Conservation (phyloP, 2,329 filamentous ascomycete genomes). For the Fusarium verticillioides region DNA sequence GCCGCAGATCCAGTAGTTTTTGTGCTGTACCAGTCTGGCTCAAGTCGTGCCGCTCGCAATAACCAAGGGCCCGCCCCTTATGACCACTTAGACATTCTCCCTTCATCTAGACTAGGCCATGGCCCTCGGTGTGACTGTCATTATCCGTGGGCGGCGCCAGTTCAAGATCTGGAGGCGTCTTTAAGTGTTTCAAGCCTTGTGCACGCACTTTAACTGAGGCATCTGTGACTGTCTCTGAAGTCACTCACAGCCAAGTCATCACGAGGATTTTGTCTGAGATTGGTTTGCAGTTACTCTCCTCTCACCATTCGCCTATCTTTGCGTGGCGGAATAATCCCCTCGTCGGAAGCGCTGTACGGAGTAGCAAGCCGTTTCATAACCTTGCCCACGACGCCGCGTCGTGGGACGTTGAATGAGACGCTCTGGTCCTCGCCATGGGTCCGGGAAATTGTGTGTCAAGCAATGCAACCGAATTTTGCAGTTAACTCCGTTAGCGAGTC, state of each 20-base stretch:
- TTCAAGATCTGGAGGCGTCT: conserved; percentile 5
- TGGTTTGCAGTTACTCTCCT: neutral
- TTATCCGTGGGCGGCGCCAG: neutral
- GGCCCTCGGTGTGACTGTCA: conserved; percentile 10
- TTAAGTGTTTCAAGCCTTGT: conserved; percentile 2
- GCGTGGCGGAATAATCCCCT: conserved; percentile 26
- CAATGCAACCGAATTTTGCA: conserved; percentile 24
- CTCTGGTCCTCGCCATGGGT: conserved; percentile 25
- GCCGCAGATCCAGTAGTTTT: neutral
- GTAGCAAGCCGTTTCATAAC: conserved; percentile 40
- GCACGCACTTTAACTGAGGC: conserved; percentile 21
- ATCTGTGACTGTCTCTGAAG: neutral
- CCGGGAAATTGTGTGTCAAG: conserved; percentile 40
- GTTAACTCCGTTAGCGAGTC: conserved; percentile 3
- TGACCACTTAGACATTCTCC: neutral
- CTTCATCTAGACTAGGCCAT: neutral
- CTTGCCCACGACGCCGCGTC: conserved; percentile 24
- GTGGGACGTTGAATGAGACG: conserved; percentile 32
- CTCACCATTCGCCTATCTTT: conserved; percentile 6
- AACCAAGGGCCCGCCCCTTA: conserved; percentile 20
- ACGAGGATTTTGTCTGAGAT: neutral
- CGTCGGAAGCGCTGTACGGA: conserved; percentile 10
- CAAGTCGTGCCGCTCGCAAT: conserved; percentile 29
- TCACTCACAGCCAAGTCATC: conserved; percentile 1
- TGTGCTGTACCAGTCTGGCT: neutral